Base-by-base conservation (phyloP, 352 stramenopile species). In the Globisporangium okanoganense region DNA sequence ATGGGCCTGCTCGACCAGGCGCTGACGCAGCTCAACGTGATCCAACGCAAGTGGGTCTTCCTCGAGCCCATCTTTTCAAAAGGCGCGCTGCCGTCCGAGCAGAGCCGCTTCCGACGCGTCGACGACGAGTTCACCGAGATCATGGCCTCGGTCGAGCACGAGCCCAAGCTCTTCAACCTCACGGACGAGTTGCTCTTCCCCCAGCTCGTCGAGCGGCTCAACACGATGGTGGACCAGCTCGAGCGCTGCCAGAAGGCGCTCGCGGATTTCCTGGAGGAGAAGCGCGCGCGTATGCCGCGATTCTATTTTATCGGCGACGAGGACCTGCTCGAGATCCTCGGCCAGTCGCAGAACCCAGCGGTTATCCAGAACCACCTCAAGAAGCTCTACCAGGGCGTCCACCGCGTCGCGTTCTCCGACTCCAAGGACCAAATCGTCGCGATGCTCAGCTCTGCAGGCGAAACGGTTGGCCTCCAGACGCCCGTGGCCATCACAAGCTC, bases 221-320 rank as follows among this genome's bases (percentile, higher is more conserved):
- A 66, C 1, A 88, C 75, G 9, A 97, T 97, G 79, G 78, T 97
- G 0, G 93, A 97, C 53, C 92, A 98, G 69, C 76, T 98, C 0
- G 95, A 98, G 63, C 83, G 91, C 0, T 98, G 91, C 61, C 92
- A 98, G 47, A 98, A 98, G 58, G 94, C 95, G 3, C 72, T 98
- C 7, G 79, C 87, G 0, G 90, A 98, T 58, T 98, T 98, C 63
- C 71, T 99, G 13, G 95, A 99, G 64, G 85, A 95, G 44, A 98
- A 99, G 64, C 80, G 95, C 3, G 88, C 82, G 7, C 73, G 75
- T 6, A 96, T 99, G 75, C 95, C 95, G n/a, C 82, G 95, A 2
- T 98, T 98, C 64, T 98, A 98, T 69, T 98, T 99, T 58, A 97
- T 98, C 55, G 94, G 94, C 14, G 92, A 99, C 45, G 95, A 98